These are phyloP conservation scores for Chaetoceros tenuissimus DNA, from an alignment of 108 stramenopile species.

Conservation along the genomic window DNA sequence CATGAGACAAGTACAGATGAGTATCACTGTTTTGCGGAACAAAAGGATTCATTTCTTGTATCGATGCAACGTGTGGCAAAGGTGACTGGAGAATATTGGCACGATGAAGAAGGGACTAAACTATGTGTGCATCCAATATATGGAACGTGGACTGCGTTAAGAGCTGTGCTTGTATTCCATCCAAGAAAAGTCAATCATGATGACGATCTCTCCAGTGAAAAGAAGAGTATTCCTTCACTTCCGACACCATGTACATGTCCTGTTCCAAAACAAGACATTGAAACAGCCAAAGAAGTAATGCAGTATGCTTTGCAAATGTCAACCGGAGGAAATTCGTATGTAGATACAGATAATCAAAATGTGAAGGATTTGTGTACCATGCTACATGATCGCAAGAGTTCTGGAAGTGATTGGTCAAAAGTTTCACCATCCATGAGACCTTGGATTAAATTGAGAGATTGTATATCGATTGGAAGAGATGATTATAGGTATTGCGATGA, in stretches of 20 bases:
- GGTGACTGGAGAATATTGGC: conserved; percentile 32
- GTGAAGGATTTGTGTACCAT: conserved; percentile 21
- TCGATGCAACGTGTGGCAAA: conserved; percentile 45
- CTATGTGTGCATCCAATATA: conserved; percentile 37
- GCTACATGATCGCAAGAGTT: conserved; percentile 13
- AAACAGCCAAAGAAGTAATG: conserved; percentile 18
- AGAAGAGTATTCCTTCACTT: conserved; percentile 3
- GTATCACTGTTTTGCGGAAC: too few relatives aligned
- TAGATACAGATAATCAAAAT: conserved; percentile 15
- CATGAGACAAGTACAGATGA: too few relatives aligned
- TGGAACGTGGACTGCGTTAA: conserved; percentile 46
- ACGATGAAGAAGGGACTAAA: conserved; percentile 36
- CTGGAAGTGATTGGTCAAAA: conserved; percentile 23
- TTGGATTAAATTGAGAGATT: conserved; percentile 37
- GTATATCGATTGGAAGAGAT: conserved; percentile 22
- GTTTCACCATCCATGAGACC: conserved; percentile 27
- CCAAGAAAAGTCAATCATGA: not conserved
- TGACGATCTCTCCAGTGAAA: too few relatives aligned
- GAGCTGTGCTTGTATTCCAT: conserved; percentile 32
- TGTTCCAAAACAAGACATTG: conserved; percentile 16
- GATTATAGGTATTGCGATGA: conserved; percentile 29
- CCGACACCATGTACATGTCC: conserved; percentile 25
- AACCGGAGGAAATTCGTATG: conserved; percentile 27
- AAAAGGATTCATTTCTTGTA: conserved; percentile 31
- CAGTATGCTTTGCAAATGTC: too few relatives aligned